phyloP scores from a whole-genome alignment of 805 yeast species.

The Ogataea polymorpha region DNA sequence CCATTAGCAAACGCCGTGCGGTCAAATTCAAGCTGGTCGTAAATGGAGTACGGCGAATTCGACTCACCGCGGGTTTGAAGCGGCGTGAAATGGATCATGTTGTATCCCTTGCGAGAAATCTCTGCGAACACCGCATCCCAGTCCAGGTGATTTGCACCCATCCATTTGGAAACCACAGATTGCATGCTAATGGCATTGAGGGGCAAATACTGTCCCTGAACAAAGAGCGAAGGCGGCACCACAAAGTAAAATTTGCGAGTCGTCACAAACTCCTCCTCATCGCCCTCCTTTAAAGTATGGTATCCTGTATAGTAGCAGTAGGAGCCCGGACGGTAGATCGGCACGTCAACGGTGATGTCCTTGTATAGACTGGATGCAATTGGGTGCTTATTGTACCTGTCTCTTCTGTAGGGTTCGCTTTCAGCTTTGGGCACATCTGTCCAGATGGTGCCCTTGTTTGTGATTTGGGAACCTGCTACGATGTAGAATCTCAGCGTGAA shows the following conservation, averaged over 20 bases:
- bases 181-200: constrained; percentile 79
- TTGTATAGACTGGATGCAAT: constrained; percentile 58
- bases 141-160: constrained; percentile 52
- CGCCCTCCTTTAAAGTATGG: constrained; percentile 31
- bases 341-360: constrained; percentile 59
- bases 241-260: constrained; percentile 69
- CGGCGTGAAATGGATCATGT: constrained; percentile 96
- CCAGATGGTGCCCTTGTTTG: constrained; percentile 69
- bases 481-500: constrained; percentile 57
- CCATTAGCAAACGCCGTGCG: constrained; percentile 54
- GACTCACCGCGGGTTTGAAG: constrained; percentile 86
- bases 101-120: constrained; percentile 75
- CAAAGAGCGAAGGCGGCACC: constrained; percentile 71
- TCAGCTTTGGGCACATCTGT: constrained; percentile 62
- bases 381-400: constrained; percentile 47
- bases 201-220: constrained; percentile 56
- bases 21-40: constrained; percentile 80
- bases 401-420: constrained; percentile 49
- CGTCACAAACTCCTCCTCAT: constrained; percentile 32
- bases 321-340: constrained; percentile 72
- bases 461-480: constrained; percentile 71
- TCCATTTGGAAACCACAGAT: constrained; percentile 87
- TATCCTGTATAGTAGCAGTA: constrained; percentile 72
- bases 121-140: constrained; percentile 69
- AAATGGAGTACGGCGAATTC: constrained; percentile 89